Evolutionary conservation across 2,329 filamentous ascomycete species (phyloP).

Genomic region (Talaromyces sp.): DNA sequence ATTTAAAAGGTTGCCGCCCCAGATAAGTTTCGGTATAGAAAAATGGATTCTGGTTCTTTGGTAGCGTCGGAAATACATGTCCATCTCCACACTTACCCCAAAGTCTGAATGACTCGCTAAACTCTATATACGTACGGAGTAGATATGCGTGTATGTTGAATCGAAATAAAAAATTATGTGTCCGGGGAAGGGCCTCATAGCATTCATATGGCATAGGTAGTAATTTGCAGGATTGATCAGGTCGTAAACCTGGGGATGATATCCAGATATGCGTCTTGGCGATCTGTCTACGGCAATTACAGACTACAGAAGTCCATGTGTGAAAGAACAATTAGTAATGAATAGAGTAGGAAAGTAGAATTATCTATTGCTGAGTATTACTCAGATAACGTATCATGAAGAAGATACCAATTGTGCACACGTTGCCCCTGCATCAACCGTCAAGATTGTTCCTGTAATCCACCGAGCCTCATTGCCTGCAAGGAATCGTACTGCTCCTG

Average conservation of each 20-base stretch:
- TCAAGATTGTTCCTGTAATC: neutral
- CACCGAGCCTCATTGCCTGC: neutral
- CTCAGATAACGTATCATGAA: neutral
- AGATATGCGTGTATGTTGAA: no score
- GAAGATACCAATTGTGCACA: neutral
- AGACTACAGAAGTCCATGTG: no score
- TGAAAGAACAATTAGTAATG: no score
- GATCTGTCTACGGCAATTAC: no score
- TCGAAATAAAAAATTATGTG: no score
- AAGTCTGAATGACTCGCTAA: neutral
- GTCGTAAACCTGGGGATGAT: no score
- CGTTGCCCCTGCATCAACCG: neutral
- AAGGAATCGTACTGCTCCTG: neutral
- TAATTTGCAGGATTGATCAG: no score
- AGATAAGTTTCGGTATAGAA: neutral
- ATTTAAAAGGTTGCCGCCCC: neutral
- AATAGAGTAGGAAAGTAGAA: neutral
- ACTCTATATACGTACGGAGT: no score
- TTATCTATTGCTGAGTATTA: neutral
- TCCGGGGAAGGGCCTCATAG: neutral
- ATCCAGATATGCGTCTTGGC: no score
- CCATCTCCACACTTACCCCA: neutral
- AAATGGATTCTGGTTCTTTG: neutral
- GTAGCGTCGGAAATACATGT: conserved; percentile 1
- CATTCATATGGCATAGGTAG: neutral